Base-by-base conservation (phyloP, 2,329 filamentous ascomycete species). In the Proliferodiscus dingleyae region DNA sequence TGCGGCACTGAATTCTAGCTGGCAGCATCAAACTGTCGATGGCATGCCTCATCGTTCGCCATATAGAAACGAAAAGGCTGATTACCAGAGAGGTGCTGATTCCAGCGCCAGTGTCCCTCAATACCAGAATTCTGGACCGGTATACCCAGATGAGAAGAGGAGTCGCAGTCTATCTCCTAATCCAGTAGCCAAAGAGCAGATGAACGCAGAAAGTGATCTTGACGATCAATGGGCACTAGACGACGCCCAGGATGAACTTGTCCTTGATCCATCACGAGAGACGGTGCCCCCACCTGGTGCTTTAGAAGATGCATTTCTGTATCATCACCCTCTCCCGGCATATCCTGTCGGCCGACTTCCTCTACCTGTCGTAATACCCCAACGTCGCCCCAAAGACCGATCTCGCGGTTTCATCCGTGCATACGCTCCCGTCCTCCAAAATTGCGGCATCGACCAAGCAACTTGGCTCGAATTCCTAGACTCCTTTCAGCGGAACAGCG, bases 371-470 rank as follows among this genome's bases (percentile, higher is more conserved):
- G 67, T 77, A 11, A 57, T 78, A 3, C 71, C 73, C 0, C 75
- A 78, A 47, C 62, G 74, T 2, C 67, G 75, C 3, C 74, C 74
- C 0, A 64, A 68, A 23, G 63, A 66, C 18, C 70, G 70, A 32
- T 52, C 58, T 0, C 66, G 74, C 18, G 75, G 75, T 0, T 77
- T 77, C 53, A 62, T 77, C 4, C 65, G 68, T 7, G 74, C 71
- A 1, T 78, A 78, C 52, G 66, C 74, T 0, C 74, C 74, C 0
- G 57, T 70, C 1, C 64, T 79, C 0, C 62, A 60, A 13, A 52
- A 66, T 4, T 59, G 60, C 6, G 72, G 69, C 4, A 73, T 78
- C 50, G 66, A 71, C 44, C 67, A 77, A 54, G 59, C 63, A 1
- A 66, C 65, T 0, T 78, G 75, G 51, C 53, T 76, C 10, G 62